Base-by-base conservation (phyloP, 192 early-diverging fungal genomes). In the Martensiomyces pterosporus region DNA sequence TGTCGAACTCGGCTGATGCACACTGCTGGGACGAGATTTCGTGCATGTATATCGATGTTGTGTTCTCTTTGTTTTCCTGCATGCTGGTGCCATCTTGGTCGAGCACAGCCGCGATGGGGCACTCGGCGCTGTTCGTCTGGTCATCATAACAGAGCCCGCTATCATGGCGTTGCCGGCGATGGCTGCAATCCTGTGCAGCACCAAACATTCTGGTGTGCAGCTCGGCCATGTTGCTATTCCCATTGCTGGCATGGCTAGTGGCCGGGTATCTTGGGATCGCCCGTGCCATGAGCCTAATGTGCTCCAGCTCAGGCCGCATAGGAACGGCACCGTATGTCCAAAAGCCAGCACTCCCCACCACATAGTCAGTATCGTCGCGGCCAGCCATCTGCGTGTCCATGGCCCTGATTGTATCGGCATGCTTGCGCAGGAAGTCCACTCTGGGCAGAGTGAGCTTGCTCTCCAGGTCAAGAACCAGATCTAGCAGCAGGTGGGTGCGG, bases 401-500 rank as follows among this genome's bases (percentile, higher is more conserved):
- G 3, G 60, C 68, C 12, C 37, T 60, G 6, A 71, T 36, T 3
- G 60, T 64, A 7, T 51, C 44, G 14, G 68, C 60, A 35, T 71
- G 68, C 8, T 34, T 34, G 8, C 68, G 55, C 19, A 71, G 22
- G 34, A 71, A 71, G 18, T 71, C 68, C 4, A 71, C 26, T 10
- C 68, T 40, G 0, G 68, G 68, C 24, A 71, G 49, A 14, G 68
- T 71, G 15, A 71, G 46, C 3, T 32, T 36, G 2, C 36, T 41
- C 36, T 64, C 68, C 27, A 71, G 45, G 39, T 64, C 57, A 27
- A 71, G 16, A 2, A 71, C 48, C 49, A 71, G 47, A 24, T 71
- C 68, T 9, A 71, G 43, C n/a, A 71, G 47, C 47, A 60, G 43
- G 24, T 64, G 61, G 16, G 53, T 52, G 19, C 61, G 56, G 0